phyloP scores from a whole-genome alignment of 2,329 filamentous ascomycete species.

The Neonectria coccinea region DNA sequence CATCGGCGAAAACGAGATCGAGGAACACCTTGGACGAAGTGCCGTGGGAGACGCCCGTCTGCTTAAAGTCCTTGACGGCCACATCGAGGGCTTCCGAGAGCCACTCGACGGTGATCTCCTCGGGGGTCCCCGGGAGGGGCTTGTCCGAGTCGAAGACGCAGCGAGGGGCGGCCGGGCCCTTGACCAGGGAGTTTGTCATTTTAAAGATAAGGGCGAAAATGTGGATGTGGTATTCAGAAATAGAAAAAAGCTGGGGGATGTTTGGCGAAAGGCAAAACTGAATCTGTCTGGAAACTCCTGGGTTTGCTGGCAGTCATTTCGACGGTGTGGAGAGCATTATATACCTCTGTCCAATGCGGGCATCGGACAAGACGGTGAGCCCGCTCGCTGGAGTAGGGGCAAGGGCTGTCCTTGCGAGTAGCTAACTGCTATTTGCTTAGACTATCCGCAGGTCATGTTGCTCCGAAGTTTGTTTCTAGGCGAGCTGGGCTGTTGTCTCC shows the following conservation, averaged over 20 bases:
- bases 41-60: conserved; percentile 11
- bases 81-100: conserved; percentile 20
- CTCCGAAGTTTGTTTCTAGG: neutral
- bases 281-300: neutral
- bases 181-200: conserved; percentile 13
- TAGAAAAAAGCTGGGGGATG: neutral
- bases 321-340: conserved; percentile 6
- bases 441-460: neutral
- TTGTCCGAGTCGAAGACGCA: conserved; percentile 22
- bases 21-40: conserved; percentile 27
- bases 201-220: neutral
- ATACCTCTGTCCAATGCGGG: conserved; percentile 6
- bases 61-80: conserved; percentile 7
- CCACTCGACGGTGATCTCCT: conserved; percentile 21
- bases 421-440: neutral
- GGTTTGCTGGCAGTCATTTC: neutral
- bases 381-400: neutral
- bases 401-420: neutral
- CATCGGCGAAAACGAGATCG: conserved; percentile 13
- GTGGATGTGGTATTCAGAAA: neutral
- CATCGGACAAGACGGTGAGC: neutral
- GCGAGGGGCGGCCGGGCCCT: conserved; percentile 6
- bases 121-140: conserved; percentile 17
- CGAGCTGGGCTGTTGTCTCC: too few species aligned
- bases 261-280: neutral